Evolutionary conservation across 192 early-diverging fungal species (phyloP), one percentile per base, ranked within the genome.

Genomic region (Mortierella antarctica): DNA sequence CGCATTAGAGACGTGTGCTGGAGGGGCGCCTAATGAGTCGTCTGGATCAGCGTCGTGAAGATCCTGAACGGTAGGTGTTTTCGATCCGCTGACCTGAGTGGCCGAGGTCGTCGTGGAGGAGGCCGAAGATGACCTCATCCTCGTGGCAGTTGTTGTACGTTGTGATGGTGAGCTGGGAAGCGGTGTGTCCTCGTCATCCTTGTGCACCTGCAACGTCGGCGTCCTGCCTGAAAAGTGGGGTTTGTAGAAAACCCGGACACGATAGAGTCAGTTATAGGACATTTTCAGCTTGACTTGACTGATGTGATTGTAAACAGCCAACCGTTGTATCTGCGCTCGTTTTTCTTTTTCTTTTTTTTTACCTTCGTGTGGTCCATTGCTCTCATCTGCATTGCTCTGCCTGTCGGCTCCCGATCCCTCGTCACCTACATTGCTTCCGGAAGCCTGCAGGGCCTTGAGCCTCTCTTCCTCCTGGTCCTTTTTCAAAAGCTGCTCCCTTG

Each of bases 21-120:
- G 60, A 51, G 86, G 86, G 4, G 86, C 86, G 17, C 86, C 86
- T 21, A 87, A 18, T 48, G 70, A 76, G 20, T 87, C 86, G 63
- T 83, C 83, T 17, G 86, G 86, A 68, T 87, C 86, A 12, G 73
- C 82, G 64, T 87, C 84, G 48, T 63, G 40, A n/a, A n/a, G 12
- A 61, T 71, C 65, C 15, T 67, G 44, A 0, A 64, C 65, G 14
- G 44, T 64, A 15, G 69, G 5, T 18, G 54, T 47, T 17, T 56
- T 78, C 53, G 58, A 17, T 54, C 53, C 14, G 4, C 31, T n/a
- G n/a, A 49, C 39, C 4, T 42, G 40, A 17, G 41, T 61, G 14
- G 73, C 59, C 21, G 63, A n/a, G 18, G 61, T 68, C 3, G 48
- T 56, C 54, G 20, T 21, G 47, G 23, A 51, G 23, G 55, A 58